Percentiles rank a stretch among this genome's conserved stretches.
Conservation (phyloP, 2,329 filamentous ascomycete species). For the Emericellopsis atlantica region DNA sequence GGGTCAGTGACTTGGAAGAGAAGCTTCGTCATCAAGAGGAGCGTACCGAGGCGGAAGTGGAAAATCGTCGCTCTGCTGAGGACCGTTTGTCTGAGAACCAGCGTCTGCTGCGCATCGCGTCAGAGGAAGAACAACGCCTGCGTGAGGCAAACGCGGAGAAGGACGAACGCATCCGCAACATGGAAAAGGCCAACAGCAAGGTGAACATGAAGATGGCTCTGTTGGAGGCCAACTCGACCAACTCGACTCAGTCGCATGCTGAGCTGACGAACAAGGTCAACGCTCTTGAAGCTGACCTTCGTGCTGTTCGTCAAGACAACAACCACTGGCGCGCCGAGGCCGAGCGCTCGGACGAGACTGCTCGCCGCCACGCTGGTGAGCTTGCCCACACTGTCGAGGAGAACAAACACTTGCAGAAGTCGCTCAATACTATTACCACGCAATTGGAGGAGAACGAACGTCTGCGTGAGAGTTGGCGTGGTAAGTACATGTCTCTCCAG, state of each 20-base stretch:
- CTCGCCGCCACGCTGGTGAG: constrained; percentile 35
- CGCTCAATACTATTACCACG: constrained; percentile 58
- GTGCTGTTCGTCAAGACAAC: constrained; percentile 40
- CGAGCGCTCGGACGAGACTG: constrained; percentile 42
- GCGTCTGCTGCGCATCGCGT: constrained; percentile 51
- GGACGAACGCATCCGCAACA: constrained; percentile 49
- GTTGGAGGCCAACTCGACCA: constrained; percentile 54
- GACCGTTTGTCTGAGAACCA: constrained; percentile 64
- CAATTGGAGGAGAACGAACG: constrained; percentile 81
- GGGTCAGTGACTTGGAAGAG: constrained; percentile 57
- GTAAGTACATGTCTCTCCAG: constrained; percentile 75
- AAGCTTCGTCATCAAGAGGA: constrained; percentile 52
- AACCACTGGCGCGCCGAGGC: constrained; percentile 50
- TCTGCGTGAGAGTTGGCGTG: constrained; percentile 71
- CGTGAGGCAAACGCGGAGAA: constrained; percentile 55
- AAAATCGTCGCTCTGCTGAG: constrained; percentile 52
- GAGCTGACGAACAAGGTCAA: constrained; percentile 45
- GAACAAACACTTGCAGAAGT: constrained; percentile 63
- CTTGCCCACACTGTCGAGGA: constrained; percentile 35
- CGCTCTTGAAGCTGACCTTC: constrained; percentile 39
- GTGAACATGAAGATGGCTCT: constrained; percentile 49
- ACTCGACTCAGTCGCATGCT: constrained; percentile 36
- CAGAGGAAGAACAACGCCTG: constrained; percentile 61
- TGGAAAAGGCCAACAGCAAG: constrained; percentile 44
- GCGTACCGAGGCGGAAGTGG: constrained; percentile 51